Percentiles rank a stretch among this genome's conserved stretches.
Evolutionary conservation across 495 filamentous ascomycete species (phyloP).

Genomic region (Staphylotrichum longicolle): DNA sequence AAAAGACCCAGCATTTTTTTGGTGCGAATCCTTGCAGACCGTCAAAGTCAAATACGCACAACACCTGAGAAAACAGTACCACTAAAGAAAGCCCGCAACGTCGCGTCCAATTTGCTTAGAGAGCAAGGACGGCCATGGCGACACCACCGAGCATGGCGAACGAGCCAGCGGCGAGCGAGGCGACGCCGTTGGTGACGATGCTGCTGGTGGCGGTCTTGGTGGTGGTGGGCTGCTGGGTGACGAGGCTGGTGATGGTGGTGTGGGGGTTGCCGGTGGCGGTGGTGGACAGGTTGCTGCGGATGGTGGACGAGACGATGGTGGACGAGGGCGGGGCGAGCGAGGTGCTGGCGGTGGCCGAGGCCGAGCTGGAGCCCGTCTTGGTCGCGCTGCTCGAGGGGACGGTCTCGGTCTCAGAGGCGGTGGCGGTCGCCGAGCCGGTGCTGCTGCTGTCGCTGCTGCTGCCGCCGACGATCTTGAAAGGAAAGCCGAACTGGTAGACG

Average conservation of each 20-base stretch:
- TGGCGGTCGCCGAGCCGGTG: conserved; percentile 8
- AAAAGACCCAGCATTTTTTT: background rate
- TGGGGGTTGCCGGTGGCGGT: background rate
- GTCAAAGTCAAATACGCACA: background rate
- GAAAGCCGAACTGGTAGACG: conserved; percentile 53
- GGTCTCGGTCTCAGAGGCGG: conserved; percentile 17
- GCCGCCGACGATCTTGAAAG: conserved; percentile 42
- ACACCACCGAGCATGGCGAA: conserved; percentile 43
- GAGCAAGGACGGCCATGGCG: conserved; percentile 40
- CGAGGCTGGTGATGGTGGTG: conserved; percentile 21
- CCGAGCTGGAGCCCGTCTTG: conserved; percentile 14
- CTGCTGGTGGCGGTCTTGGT: background rate
- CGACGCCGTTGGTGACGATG: conserved; percentile 35
- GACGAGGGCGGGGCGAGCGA: conserved; percentile 18
- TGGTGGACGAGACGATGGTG: conserved; percentile 19
- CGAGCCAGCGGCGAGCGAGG: conserved; percentile 34
- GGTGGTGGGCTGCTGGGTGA: conserved; percentile 7
- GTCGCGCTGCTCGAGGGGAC: conserved; percentile 14
- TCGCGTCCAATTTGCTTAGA: conserved; percentile 32
- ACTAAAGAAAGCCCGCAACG: background rate
- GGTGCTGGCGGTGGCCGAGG: background rate
- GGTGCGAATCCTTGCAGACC: background rate
- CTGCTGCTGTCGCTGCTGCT: conserved; percentile 9
- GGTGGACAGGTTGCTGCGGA: conserved; percentile 16
- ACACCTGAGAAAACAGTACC: background rate